Percentiles rank a stretch among this genome's conserved stretches.
Evolutionary conservation across 257 asterid species (phyloP).

Genomic region (Cruciata laevipes): DNA sequence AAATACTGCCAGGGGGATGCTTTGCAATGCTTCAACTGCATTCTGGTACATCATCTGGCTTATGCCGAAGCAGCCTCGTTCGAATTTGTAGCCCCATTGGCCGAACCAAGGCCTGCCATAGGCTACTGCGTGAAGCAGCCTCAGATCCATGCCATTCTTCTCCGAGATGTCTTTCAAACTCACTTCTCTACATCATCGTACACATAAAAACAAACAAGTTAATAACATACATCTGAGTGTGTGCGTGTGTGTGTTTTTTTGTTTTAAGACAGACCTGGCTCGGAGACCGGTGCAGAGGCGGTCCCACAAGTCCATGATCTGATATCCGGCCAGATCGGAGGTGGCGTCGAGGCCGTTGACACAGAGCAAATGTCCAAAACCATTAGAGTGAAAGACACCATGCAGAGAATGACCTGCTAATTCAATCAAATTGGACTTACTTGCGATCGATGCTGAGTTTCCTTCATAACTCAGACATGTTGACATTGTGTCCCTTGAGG

Average conservation of each 20-base stretch:
- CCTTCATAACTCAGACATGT: conserved; percentile 28
- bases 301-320: conserved; percentile 95
- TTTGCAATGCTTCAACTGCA: conserved; percentile 56
- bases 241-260: background rate
- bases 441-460: conserved; percentile 12
- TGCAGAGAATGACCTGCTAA: conserved; percentile 67
- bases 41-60: conserved; percentile 43
- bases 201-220: background rate
- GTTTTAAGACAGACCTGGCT: conserved; percentile 56
- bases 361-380: conserved; percentile 89
- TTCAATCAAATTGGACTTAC: conserved; percentile 55
- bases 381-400: conserved; percentile 91
- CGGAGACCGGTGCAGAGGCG: conserved; percentile 73
- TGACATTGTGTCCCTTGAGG: conserved; percentile 42
- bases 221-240: background rate
- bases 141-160: conserved; percentile 80
- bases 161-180: conserved; percentile 64
- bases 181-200: conserved; percentile 53
- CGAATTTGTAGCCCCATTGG: conserved; percentile 65
- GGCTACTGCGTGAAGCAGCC: conserved; percentile 64
- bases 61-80: conserved; percentile 68
- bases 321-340: conserved; percentile 60
- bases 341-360: conserved; percentile 64
- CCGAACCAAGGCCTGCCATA: conserved; percentile 89
- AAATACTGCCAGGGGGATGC: conserved; percentile 49